Evolutionary conservation across 352 stramenopile species (phyloP).

Genomic region (Phytophthora pinifolia): DNA sequence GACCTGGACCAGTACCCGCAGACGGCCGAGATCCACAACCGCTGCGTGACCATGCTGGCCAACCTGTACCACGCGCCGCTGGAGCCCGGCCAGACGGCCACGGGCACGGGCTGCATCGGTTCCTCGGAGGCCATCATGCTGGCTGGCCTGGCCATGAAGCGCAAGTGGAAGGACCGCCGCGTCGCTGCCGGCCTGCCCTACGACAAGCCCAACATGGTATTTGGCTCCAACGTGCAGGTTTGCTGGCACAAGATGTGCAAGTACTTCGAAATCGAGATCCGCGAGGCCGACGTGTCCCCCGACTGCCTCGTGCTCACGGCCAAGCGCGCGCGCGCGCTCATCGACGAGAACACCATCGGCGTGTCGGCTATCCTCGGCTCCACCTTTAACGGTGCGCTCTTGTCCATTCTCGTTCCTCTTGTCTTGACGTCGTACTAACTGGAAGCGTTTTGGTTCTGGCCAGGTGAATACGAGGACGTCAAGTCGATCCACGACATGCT

Average conservation of each 20-base stretch:
- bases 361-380: slow-evolving; percentile 91
- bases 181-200: slow-evolving; percentile 69
- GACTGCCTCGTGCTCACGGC: slow-evolving; percentile 87
- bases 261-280: slow-evolving; percentile 94
- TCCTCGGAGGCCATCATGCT: slow-evolving; percentile 94
- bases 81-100: slow-evolving; percentile 51
- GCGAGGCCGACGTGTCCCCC: slow-evolving; percentile 84
- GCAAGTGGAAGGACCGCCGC: slow-evolving; percentile 88
- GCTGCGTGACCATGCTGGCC: slow-evolving; percentile 91
- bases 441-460: too few relatives aligned
- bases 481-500: slow-evolving; percentile 91
- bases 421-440: too few relatives aligned
- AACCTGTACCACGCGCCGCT: slow-evolving; percentile 89
- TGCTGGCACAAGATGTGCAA: slow-evolving; percentile 95
- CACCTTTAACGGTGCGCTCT: slow-evolving; percentile 82
- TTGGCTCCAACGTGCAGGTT: slow-evolving; percentile 91
- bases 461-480: slow-evolving; percentile 88
- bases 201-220: slow-evolving; percentile 93
- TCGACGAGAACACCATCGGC: slow-evolving; percentile 94
- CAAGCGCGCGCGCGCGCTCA: slow-evolving; percentile 64
- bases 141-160: slow-evolving; percentile 90
- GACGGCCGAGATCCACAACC: slow-evolving; percentile 93
- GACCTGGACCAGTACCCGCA: slow-evolving; percentile 93
- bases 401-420: too few relatives aligned
- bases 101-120: slow-evolving; percentile 89